phyloP scores from a whole-genome alignment of 2,329 filamentous ascomycete species.

The Clonostachys sp. region DNA sequence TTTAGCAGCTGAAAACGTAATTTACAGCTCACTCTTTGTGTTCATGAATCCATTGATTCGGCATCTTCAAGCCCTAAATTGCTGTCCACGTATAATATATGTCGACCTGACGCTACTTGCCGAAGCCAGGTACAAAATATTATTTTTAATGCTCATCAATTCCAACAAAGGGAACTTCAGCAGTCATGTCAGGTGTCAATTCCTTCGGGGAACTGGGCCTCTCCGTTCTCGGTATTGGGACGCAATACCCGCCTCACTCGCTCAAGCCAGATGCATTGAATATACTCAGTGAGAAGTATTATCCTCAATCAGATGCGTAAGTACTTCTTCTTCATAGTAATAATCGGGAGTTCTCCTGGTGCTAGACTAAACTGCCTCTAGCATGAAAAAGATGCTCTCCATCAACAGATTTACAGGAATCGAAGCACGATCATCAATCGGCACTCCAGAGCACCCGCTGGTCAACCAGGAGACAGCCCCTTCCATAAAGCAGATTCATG shows the following conservation, averaged over 20 bases:
- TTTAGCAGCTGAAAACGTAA: too few relatives aligned
- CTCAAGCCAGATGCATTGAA: slow-evolving; percentile 47
- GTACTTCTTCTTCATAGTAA: slow-evolving; percentile 10
- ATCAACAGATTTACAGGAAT: slow-evolving; percentile 65
- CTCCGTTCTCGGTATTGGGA: slow-evolving; percentile 54
- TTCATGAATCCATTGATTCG: too few relatives aligned
- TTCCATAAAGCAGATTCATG: slow-evolving; percentile 50
- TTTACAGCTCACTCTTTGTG: too few relatives aligned
- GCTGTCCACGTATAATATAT: too few relatives aligned
- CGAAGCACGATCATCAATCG: slow-evolving; percentile 57
- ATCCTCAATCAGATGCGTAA: slow-evolving; percentile 56
- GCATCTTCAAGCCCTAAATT: too few relatives aligned
- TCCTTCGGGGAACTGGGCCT: slow-evolving; percentile 49
- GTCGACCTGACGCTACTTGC: neutral
- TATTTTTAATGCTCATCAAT: neutral
- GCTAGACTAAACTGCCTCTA: slow-evolving; percentile 14
- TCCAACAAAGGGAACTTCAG: neutral
- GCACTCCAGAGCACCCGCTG: slow-evolving; percentile 53
- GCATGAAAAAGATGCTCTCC: slow-evolving; percentile 57
- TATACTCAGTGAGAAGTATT: slow-evolving; percentile 48
- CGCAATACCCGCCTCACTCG: slow-evolving; percentile 54
- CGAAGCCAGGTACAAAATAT: neutral
- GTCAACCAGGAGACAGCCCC: slow-evolving; percentile 50
- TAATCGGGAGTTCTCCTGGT: slow-evolving; percentile 1
- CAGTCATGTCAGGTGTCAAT: slow-evolving; percentile 33